Evolutionary conservation across 228 moss, liverwort and hornwort species (phyloP), one percentile per base, ranked within the genome.

Genomic region (Sphagnum magellanicum): DNA sequence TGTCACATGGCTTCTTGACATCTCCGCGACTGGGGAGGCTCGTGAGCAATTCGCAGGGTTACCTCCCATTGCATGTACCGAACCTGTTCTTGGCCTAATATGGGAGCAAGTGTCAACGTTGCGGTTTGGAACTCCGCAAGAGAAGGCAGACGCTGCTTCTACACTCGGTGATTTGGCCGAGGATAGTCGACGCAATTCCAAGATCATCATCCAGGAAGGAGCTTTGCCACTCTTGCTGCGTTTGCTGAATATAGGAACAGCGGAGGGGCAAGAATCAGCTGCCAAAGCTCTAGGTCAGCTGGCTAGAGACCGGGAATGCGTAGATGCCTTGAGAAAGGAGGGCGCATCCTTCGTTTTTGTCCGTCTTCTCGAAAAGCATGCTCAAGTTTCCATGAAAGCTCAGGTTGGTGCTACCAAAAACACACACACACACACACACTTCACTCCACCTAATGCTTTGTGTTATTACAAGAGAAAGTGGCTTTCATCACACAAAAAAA

Each of bases 201-300:
- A 96, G 72, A 87, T 92, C 65, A 91, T 92, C 5, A 84, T 96
- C 17, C 92, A 96, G 75, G 95, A 96, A 67, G 95, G 92, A 10
- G 95, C 90, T 8, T 68, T 89, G 9, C 81, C 84, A 9, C 95
- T 92, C 0, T 67, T 96, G 63, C 81, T 96, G 16, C 77, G 87
- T 48, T 60, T 96, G 49, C 83, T 96, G 67, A 87, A 88, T 76
- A 90, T 90, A 64, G 95, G 92, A 5, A 74, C 72, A 4, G 63
- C 79, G 4, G 58, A 66, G 1, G 92, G 85, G 5, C 95, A 95
- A 73, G 90, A 89, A 49, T 83, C 87, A 3, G 90, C 95, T 11
- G 95, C 92, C 8, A 63, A 74, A n/a, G 90, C 92, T 49, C 59
- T 95, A 16, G 86, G 78, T 3, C 65, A 77, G 0, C 70, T 95